phyloP scores from a whole-genome alignment of 2,329 filamentous ascomycete species.

The Fusarium beomiforme region DNA sequence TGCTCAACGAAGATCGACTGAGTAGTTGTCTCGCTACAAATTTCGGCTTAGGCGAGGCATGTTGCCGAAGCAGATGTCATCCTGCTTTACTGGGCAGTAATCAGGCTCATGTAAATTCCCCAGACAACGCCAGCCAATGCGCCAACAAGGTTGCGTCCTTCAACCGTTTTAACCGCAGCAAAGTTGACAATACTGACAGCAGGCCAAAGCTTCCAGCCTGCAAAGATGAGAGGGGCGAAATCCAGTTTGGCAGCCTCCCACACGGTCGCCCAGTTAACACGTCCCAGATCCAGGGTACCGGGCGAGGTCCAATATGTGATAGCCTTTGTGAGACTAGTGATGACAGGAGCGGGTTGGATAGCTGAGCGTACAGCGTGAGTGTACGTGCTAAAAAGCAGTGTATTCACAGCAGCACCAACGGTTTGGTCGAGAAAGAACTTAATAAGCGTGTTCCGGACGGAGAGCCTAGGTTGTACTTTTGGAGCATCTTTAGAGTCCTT shows the following conservation, averaged over 20 bases:
- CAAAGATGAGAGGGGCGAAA: conserved; percentile 71
- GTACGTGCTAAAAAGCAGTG: conserved; percentile 68
- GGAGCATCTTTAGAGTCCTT: conserved; percentile 42
- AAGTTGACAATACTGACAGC: conserved; percentile 76
- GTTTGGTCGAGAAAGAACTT: conserved; percentile 78
- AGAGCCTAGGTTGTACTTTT: conserved; percentile 57
- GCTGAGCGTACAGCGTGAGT: conserved; percentile 66
- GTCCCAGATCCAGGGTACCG: conserved; percentile 54
- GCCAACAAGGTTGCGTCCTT: conserved; percentile 76
- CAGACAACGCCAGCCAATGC: conserved; percentile 76
- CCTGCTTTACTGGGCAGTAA: conserved; percentile 51
- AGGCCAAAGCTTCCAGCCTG: conserved; percentile 78
- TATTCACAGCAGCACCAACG: conserved; percentile 72
- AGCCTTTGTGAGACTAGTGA: conserved; percentile 50
- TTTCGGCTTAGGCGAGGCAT: neutral
- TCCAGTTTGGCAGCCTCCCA: conserved; percentile 60
- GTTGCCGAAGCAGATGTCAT: neutral
- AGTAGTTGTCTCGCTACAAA: neutral
- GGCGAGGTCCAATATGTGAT: conserved; percentile 50
- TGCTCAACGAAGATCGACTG: neutral
- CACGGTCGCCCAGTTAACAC: conserved; percentile 58
- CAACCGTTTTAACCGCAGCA: conserved; percentile 73
- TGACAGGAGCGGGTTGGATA: conserved; percentile 54
- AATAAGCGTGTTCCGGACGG: conserved; percentile 70
- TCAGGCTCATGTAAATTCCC: conserved; percentile 79